phyloP scores from a whole-genome alignment of 73 alveolate species.

The Paramecium primaurelia region DNA sequence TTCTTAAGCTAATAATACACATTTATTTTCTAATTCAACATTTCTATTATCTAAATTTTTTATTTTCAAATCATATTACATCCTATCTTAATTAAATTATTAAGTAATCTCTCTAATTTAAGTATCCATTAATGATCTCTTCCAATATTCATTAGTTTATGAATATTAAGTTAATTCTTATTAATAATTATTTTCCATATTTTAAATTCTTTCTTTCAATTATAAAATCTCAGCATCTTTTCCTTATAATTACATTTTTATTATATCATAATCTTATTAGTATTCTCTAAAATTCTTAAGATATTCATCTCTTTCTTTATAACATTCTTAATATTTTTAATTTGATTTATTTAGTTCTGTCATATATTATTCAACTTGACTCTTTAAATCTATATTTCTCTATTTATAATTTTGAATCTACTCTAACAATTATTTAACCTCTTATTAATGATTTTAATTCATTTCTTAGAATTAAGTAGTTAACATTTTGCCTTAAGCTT shows the following conservation, averaged over 20 bases:
- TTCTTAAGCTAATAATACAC: neutral
- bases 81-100: neutral
- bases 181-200: neutral
- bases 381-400: neutral
- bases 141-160: neutral
- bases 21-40: slow-evolving; percentile 20
- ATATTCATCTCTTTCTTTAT: slow-evolving; percentile 9
- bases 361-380: neutral
- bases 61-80: neutral
- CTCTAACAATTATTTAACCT: neutral
- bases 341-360: neutral
- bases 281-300: neutral
- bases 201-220: slow-evolving; percentile 12
- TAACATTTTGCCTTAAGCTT: neutral
- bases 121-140: slow-evolving; percentile 1
- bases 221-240: neutral
- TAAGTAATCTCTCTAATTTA: neutral
- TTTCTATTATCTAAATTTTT: neutral
- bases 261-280: neutral
- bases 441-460: neutral
- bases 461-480: neutral
- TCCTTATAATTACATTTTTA: neutral
- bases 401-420: neutral
- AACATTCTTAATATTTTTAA: neutral
- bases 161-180: neutral